Evolutionary conservation across 305 asterid species (phyloP), one percentile per base, ranked within the genome.

Genomic region (Fraxinus ornus): DNA sequence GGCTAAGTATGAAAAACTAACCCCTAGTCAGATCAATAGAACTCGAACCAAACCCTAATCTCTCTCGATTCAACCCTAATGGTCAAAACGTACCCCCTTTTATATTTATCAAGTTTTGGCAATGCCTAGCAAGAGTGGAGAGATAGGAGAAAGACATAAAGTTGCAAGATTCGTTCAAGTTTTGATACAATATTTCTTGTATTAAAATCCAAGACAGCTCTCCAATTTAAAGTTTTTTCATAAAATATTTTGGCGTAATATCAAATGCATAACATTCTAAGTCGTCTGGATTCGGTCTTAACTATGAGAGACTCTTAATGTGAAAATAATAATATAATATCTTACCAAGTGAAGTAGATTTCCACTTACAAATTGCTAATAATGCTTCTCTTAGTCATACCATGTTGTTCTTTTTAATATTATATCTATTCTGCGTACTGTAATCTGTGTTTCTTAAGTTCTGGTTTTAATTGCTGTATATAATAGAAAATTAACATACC

Each of bases 321-420:
- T 26, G 10, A 35, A 19, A n/a, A 4, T 26, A 66, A 66, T 10
- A 66, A 66, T 22, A 9, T 24, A 9, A 7, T 64, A 64, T 7
- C 15, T 7, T 24, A 21, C 33, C 1, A 9, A 64, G 35, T 66
- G 35, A 66, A 3, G n/a, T 9, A 60, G 74, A 24, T 66, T 26
- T 66, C 33, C 36, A 66, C 74, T 66, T 26, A 3, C 19, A 26
- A 24, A 26, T 0, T 66, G 35, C 74, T 26, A 22, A 8, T 66
- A 66, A 66, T 66, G 74, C 74, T 66, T 66, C 17, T 66, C 74
- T 26, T 22, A 66, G 74, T 66, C 74, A 66, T 66, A 66, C 74
- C 33, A 64, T 24, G 5, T 6, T 55, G 2, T 22, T 64, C 37
- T 21, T 24, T 64, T 64, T 26, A 21, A 15, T 21, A 64, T 24